Base-by-base conservation (phyloP, 441 rosid genomes). In the Euphorbia celastroides region DNA sequence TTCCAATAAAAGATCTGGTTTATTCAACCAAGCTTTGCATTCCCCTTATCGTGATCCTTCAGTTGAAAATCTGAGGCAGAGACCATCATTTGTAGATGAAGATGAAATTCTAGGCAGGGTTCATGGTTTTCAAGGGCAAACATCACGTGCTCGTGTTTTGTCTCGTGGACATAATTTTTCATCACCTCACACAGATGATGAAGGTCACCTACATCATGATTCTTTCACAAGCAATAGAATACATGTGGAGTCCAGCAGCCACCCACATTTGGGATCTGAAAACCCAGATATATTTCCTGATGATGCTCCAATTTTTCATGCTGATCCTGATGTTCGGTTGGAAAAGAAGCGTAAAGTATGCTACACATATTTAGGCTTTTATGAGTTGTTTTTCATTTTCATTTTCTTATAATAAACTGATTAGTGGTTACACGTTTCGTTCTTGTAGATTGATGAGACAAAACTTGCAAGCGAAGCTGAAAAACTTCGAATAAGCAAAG, bases 271-370 rank as follows among this genome's bases (percentile, higher is more conserved):
- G 64, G 84, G 85, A 62, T 46, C 76, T 57, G 96, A 90, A 73
- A 83, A 88, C 80, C 74, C 87, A 28, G 79, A 80, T 74, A 51
- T 80, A 69, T 70, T 87, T 70, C 67, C 93, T 67, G 87, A 86
- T 67, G 87, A 86, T 26, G 79, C 81, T 62, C 84, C 83, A 76
- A 69, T 71, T 65, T 75, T 74, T 70, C 83, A 84, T 73, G 66
- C 65, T 68, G 96, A 88, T 62, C 67, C 82, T 56, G 84, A 81
- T 70, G 60, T 74, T 58, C 76, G 66, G 62, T 60, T 70, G 74
- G 96, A 84, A 75, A 86, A 83, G 84, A 95, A 90, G 79, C 84
- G 87, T 78, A 90, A 90, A 92, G 96, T 90, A 69, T 69, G 36
- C 42, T 25, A 74, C 46, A 50, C 41, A 13, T 50, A 25, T 42